Evolutionary conservation across 306 rosid species (phyloP).

Genomic region (Sindora glabra): DNA sequence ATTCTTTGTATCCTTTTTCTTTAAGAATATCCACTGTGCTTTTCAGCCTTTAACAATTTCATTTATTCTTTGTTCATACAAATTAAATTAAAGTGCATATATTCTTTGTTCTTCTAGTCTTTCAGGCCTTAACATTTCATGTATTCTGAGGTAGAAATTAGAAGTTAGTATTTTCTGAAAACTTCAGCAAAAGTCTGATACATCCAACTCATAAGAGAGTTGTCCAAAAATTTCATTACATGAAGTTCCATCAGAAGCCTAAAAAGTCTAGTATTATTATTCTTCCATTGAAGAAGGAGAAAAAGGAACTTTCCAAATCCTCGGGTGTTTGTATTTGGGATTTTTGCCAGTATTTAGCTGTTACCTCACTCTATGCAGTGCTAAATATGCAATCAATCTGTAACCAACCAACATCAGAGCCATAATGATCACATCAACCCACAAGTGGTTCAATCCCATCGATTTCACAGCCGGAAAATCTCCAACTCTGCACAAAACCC

Average conservation of each 20-base stretch:
- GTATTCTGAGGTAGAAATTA: slow-evolving; percentile 14
- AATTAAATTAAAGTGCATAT: background rate
- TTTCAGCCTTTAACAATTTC: too few relatives aligned
- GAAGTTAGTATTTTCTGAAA: slow-evolving; percentile 21
- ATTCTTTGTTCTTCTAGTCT: slow-evolving; percentile 14
- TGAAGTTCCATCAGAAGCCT: slow-evolving; percentile 20
- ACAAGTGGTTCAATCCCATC: slow-evolving; percentile 65
- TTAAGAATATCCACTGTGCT: too few relatives aligned
- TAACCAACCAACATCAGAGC: slow-evolving; percentile 85
- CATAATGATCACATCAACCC: slow-evolving; percentile 78
- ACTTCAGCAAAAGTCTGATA: slow-evolving; percentile 10
- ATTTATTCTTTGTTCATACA: too few relatives aligned
- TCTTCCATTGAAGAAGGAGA: slow-evolving; percentile 43
- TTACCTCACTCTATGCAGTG: slow-evolving; percentile 71
- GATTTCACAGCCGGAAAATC: slow-evolving; percentile 75
- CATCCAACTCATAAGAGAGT: slow-evolving; percentile 19
- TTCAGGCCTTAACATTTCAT: slow-evolving; percentile 4
- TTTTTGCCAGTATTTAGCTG: slow-evolving; percentile 23
- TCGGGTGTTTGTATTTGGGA: slow-evolving; percentile 14
- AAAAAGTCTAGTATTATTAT: slow-evolving; percentile 34
- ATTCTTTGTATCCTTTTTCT: too few relatives aligned
- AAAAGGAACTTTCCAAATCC: slow-evolving; percentile 46
- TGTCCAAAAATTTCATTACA: slow-evolving; percentile 27
- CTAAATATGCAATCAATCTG: slow-evolving; percentile 76
- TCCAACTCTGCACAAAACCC: slow-evolving; percentile 51